Conservation (phyloP, 108 stramenopile species). For the Pseudonitzschia pungens region DNA sequence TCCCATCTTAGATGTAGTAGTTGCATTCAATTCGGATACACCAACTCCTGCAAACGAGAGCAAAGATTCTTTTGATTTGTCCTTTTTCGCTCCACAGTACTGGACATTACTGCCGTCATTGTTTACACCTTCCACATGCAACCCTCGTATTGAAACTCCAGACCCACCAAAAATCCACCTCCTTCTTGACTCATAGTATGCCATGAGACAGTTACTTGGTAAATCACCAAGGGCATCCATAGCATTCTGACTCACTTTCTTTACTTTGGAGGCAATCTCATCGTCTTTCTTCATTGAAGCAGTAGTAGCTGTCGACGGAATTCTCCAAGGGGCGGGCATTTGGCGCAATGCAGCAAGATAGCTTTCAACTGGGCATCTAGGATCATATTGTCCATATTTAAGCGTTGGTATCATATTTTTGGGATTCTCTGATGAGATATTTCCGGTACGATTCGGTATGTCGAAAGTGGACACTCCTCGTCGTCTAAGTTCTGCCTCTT, state of each 20-base stretch:
- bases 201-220: constrained; percentile 63
- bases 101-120: constrained; percentile 79
- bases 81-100: constrained; percentile 41
- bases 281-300: neutral
- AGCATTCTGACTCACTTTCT: constrained; percentile 19
- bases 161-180: constrained; percentile 84
- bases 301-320: neutral
- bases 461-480: constrained; percentile 27
- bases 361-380: constrained; percentile 43
- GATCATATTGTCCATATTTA: constrained; percentile 75
- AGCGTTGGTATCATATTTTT: constrained; percentile 15
- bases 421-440: neutral
- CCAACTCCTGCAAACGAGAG: constrained; percentile 70
- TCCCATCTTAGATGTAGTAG: constrained; percentile 65
- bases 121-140: constrained; percentile 72
- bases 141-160: constrained; percentile 59
- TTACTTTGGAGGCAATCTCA: constrained; percentile 9
- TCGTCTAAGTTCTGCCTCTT: constrained; percentile 54
- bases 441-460: constrained; percentile 14
- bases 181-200: constrained; percentile 80
- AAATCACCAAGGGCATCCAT: constrained; percentile 47
- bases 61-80: constrained; percentile 49
- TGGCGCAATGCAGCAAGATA: constrained; percentile 57
- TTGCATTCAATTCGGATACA: constrained; percentile 57
- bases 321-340: constrained; percentile 70